A percentile compares a stretch with the other conserved stretches of the same genome.
phyloP scores from a whole-genome alignment of 805 yeast genomes.

The Pichia manshurica region DNA sequence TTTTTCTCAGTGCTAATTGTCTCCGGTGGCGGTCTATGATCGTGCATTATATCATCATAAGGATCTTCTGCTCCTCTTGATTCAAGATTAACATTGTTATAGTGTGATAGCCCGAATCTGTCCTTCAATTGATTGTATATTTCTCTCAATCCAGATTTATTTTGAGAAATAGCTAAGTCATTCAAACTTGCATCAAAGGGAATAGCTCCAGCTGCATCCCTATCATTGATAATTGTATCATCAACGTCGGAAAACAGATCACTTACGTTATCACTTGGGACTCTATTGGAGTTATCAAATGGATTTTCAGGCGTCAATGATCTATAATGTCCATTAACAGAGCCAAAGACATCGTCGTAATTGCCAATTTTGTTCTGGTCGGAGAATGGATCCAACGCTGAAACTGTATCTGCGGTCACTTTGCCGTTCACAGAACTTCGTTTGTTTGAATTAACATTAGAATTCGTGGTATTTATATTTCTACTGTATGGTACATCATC shows the following conservation, averaged over 20 bases:
- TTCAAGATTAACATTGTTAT: slow-evolving; percentile 20
- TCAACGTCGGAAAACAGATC: slow-evolving; percentile 14
- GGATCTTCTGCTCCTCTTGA: slow-evolving; percentile 13
- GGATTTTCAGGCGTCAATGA: slow-evolving; percentile 4
- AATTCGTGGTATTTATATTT: not conserved
- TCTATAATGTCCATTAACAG: not conserved
- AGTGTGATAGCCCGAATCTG: slow-evolving; percentile 24
- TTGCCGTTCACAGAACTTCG: not conserved
- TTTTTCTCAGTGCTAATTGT: slow-evolving; percentile 22
- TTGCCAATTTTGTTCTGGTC: slow-evolving; percentile 8
- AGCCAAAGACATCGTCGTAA: slow-evolving; percentile 1
- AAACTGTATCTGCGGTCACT: not conserved
- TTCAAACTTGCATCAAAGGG: slow-evolving; percentile 7
- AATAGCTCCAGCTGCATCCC: not conserved
- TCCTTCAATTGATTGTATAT: slow-evolving; percentile 26
- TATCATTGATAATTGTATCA: slow-evolving; percentile 13
- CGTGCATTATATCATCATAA: slow-evolving; percentile 23
- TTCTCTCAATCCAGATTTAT: slow-evolving; percentile 24
- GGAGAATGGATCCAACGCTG: slow-evolving; percentile 15
- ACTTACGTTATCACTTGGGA: not conserved
- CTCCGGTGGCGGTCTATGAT: slow-evolving; percentile 24
- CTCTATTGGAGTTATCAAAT: slow-evolving; percentile 3
- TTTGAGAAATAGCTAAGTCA: slow-evolving; percentile 11
- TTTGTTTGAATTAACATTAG: not conserved
- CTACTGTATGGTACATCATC: slow-evolving; percentile 11